Percentiles rank a stretch among this genome's conserved stretches.
Conservation (phyloP, 768 basidiomycete genomes). For the Phlebiopsis gigantea region DNA sequence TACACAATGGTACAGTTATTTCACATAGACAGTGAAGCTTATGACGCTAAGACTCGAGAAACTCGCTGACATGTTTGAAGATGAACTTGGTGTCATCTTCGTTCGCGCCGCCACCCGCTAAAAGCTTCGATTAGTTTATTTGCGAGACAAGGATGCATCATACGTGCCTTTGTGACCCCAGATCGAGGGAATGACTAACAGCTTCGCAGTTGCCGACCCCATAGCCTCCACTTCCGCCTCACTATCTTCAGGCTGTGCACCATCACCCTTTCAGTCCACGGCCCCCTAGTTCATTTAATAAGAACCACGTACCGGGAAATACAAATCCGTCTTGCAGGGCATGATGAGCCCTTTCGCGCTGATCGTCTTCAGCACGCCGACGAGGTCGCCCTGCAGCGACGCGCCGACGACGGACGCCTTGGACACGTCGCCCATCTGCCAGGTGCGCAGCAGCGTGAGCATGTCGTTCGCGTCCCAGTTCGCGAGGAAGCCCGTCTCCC, state of each 20-base stretch:
- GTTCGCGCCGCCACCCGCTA: slow-evolving; percentile 9
- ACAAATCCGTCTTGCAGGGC: slow-evolving; percentile 56
- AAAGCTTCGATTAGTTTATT: not conserved
- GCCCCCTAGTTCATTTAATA: no score
- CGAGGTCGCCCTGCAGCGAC: slow-evolving; percentile 31
- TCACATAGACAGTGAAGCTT: no score
- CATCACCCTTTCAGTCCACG: no score
- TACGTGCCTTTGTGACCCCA: slow-evolving; percentile 54
- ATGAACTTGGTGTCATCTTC: slow-evolving; percentile 10
- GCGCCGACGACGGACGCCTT: slow-evolving; percentile 29
- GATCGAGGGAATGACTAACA: slow-evolving; percentile 51
- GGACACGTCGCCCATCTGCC: slow-evolving; percentile 48
- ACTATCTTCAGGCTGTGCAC: slow-evolving; percentile 49
- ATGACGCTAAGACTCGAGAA: slow-evolving; percentile 1
- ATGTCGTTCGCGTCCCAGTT: slow-evolving; percentile 54
- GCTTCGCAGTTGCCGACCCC: slow-evolving; percentile 35
- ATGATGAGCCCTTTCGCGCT: slow-evolving; percentile 51
- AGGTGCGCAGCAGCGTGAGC: slow-evolving; percentile 42
- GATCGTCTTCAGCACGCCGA: slow-evolving; percentile 35
- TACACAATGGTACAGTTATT: no score
- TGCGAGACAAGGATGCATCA: no score
- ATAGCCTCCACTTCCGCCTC: slow-evolving; percentile 36
- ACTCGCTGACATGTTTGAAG: slow-evolving; percentile 5
- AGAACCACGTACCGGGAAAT: slow-evolving; percentile 45
- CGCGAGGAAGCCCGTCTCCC: slow-evolving; percentile 41